These are phyloP conservation scores for Globisporangium carolinianum DNA, from an alignment of 352 stramenopile species.

Conservation along the genomic window DNA sequence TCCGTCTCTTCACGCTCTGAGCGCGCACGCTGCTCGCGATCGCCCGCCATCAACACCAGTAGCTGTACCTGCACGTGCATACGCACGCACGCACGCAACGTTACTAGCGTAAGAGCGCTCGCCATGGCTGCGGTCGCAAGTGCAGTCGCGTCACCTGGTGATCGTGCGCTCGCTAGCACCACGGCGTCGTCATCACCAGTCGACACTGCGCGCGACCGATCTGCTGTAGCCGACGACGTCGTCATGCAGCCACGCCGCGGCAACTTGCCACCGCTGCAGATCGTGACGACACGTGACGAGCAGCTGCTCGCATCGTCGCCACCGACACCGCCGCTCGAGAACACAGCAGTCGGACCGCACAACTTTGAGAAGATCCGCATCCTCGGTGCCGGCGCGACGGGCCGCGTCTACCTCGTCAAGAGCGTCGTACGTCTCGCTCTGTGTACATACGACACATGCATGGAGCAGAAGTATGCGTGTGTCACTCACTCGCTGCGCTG, in stretches of 20 bases:
- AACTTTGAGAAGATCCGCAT: constrained; percentile 50
- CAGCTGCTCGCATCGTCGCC: not conserved
- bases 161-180: constrained; percentile 15
- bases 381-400: constrained; percentile 32
- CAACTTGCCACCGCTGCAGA: not conserved
- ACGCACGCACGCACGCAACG: not conserved
- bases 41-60: too few relatives aligned
- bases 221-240: not conserved
- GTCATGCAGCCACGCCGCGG: constrained; percentile 2
- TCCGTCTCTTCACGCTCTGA: too few relatives aligned
- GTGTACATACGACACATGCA: too few relatives aligned
- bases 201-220: not conserved
- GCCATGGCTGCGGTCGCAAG: not conserved
- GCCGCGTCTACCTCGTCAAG: constrained; percentile 39
- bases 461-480: too few relatives aligned
- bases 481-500: not conserved
- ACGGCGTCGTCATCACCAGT: constrained; percentile 12
- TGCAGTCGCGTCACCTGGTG: constrained; percentile 26
- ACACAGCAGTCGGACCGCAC: constrained; percentile 21
- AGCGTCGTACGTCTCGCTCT: constrained; percentile 19
- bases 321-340: constrained; percentile 9
- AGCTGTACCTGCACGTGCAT: too few relatives aligned
- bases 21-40: not conserved
- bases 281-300: not conserved
- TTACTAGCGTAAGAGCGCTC: not conserved